Evolutionary conservation across 192 early-diverging fungal species (phyloP).

Genomic region (Rhizoclosmatium globosum): DNA sequence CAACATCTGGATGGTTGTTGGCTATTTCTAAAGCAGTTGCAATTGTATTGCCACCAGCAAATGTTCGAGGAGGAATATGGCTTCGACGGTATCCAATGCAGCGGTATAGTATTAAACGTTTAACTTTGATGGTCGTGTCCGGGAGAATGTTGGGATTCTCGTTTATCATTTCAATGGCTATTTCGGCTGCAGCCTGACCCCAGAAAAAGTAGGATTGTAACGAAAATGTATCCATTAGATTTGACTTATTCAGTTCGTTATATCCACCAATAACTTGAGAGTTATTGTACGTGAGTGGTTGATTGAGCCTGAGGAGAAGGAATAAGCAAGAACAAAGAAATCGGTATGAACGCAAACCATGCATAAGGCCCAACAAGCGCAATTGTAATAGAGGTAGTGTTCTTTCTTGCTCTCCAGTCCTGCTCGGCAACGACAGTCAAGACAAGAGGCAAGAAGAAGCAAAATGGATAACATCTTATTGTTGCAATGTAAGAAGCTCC

Average conservation of each 20-base stretch:
- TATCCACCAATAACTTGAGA: neutral
- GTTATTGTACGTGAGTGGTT: conserved; percentile 5
- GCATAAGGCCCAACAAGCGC: neutral
- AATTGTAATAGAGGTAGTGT: neutral
- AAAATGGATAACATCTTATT: no score
- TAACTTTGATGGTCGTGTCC: neutral
- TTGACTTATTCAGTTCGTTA: neutral
- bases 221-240: neutral
- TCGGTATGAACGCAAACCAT: neutral
- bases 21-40: neutral
- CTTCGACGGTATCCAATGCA: neutral
- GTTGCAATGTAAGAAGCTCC: no score
- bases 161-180: neutral
- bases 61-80: neutral
- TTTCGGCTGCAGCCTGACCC: neutral
- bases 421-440: no score
- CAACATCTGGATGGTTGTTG: neutral
- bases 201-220: conserved; percentile 4
- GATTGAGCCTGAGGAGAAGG: neutral
- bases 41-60: neutral
- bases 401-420: neutral
- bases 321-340: neutral
- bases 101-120: neutral
- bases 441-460: no score
- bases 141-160: neutral